A percentile compares a stretch with the other conserved stretches of the same genome.
These are phyloP conservation scores for Hymenoscyphus occultus DNA, from an alignment of 2,329 filamentous ascomycete species.

Conservation along the genomic window DNA sequence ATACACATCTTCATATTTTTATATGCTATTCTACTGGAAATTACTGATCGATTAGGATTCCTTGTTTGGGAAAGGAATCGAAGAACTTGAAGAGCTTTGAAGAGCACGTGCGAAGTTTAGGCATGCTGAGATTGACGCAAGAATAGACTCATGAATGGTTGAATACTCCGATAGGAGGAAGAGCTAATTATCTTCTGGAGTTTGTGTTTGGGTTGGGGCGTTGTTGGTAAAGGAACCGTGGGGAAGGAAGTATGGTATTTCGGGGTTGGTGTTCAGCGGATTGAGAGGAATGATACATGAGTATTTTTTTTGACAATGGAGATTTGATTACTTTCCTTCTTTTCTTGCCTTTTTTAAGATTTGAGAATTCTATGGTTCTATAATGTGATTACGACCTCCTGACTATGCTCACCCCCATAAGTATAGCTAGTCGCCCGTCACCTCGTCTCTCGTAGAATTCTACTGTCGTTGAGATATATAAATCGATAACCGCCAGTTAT, in stretches of 20 bases:
- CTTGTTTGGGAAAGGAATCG: background rate
- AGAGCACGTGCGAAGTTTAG: background rate
- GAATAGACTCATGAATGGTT: background rate
- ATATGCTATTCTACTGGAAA: conserved; percentile 5
- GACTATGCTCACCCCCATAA: too few species aligned
- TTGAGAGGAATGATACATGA: background rate
- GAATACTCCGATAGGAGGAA: background rate
- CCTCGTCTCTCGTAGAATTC: too few species aligned
- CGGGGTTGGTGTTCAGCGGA: background rate
- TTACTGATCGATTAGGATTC: background rate
- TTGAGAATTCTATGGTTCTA: background rate
- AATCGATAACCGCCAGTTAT: too few species aligned
- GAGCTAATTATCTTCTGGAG: background rate
- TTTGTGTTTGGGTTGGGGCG: background rate
- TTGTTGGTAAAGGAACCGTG: background rate
- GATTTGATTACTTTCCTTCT: background rate
- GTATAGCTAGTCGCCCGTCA: too few species aligned
- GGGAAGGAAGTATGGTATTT: background rate
- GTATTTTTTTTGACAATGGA: background rate
- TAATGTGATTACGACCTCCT: too few species aligned
- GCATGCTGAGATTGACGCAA: background rate
- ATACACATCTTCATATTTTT: conserved; percentile 1
- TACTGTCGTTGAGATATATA: too few species aligned
- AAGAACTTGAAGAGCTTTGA: background rate
- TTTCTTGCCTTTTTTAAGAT: background rate